Base-by-base conservation (phyloP, 2,329 filamentous ascomycete genomes). In the Ophiocordyceps unilateralis region DNA sequence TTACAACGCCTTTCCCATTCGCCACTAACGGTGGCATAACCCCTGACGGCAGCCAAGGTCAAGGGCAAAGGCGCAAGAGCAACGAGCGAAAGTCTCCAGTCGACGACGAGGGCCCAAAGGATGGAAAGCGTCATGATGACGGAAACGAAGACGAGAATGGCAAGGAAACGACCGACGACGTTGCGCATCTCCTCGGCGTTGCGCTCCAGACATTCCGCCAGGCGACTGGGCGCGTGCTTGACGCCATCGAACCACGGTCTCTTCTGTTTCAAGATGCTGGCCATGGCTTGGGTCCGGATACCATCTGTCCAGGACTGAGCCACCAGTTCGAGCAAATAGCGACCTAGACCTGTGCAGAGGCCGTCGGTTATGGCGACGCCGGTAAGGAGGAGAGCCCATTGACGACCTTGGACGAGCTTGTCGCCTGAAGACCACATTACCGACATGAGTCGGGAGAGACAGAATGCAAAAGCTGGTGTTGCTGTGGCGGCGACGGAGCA, bases 151-250 rank as follows among this genome's bases (percentile, higher is more conserved):
- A 88, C 67, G 1, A 81, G 59, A 43, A 82, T 75, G 1, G 82
- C 81, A 1, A 80, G 69, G 53, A 94, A 93, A 1, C 82, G 74
- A 2, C 83, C 82, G 0, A 93, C 69, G 0, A 96, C 64, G 50
- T 84, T 87, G 9, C 83, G 74, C 74, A 91, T 88, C 55, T 94
- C 86, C 56, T 96, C 87, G 0, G 81, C 83, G 51, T 85, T 83
- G 15, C 81, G 74, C 52, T 93, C 85, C 0, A 96, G 69, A 39
- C 73, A 81, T 46, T 84, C 78, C 1, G 70, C 76, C 37, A 96
- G 68, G 2, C 69, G 67, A 1, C 68, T 66, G 0, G 81, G 64
- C 0, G 71, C 74, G 56, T 91, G 83, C 28, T 68, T 66, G 2
- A 80, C 68, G 41, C 70, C 65, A 48, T 86, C 79, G 51, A 93